Base-by-base conservation (phyloP, 2,329 filamentous ascomycete genomes). In the Dryadomyces quercus-mongolicae region DNA sequence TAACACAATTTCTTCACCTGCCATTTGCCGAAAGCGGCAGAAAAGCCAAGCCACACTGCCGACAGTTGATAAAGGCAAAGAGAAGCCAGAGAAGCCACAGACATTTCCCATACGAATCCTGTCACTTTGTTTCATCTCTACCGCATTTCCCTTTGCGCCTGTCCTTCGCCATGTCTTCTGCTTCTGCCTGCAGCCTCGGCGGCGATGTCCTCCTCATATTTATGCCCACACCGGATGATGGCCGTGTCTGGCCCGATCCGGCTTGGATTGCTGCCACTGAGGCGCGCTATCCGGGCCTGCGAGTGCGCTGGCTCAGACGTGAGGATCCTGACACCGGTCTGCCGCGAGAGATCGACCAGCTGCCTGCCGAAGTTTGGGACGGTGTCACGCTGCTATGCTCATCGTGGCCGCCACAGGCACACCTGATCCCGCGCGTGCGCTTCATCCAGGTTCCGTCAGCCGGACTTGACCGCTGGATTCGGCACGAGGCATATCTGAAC, bases 381-480 rank as follows among this genome's bases (percentile, higher is more conserved):
- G 69, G 68, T 21, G 70, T 72, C n/a, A 75, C 72, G 0, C 58
- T 74, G 43, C 55, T 73, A 16, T 63, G 62, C 44, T 61, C 64
- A 5, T 66, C 65, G 53, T 57, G 62, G 31, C 63, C 69, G 5
- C 67, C 69, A 1, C 62, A 61, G 0, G 57, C 61, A 2, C 62
- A 64, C 25, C 53, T 63, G 46, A 62, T 73, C 38, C 59, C 62
- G 9, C 62, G 66, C 2, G 62, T 75, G 22, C 67, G 71, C 48
- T 73, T 68, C 55, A 67, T 76, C n/a, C 74, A 77, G 62, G 58
- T 73, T 25, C 61, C 65, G 0, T 72, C 69, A 0, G 70, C 74
- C 1, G 74, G 74, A 1, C 68, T 68, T 1, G 72, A 76, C 56
- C 60, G 60, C 42, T 75, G 73, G 70, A 55, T 66, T 5, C 59